Percentiles rank a stretch among this genome's conserved stretches.
These are phyloP conservation scores for Suillus bovinus DNA, from an alignment of 768 basidiomycete species.

Conservation along the genomic window DNA sequence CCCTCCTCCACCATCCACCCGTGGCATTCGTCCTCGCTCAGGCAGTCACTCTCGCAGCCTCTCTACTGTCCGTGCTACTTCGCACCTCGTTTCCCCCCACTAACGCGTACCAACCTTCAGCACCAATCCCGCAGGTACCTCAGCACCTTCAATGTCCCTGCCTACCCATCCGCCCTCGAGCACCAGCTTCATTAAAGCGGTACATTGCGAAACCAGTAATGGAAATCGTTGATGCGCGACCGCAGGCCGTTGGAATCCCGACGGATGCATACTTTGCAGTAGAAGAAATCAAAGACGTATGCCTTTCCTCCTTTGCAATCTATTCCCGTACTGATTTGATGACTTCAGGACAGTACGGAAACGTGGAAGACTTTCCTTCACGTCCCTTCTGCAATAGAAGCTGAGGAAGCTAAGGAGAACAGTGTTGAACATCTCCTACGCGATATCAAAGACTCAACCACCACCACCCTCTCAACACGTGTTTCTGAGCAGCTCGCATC, in stretches of 20 bases:
- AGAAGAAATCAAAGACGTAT: conserved; percentile 98
- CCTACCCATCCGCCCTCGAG: too few species aligned
- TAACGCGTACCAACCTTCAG: too few species aligned
- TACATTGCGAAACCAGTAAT: conserved; percentile 89
- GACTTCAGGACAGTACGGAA: conserved; percentile 74
- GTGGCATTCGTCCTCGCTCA: too few species aligned
- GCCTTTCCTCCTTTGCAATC: conserved; percentile 28
- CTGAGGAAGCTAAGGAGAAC: conserved; percentile 95
- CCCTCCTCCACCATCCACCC: background rate
- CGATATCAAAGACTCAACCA: conserved; percentile 95
- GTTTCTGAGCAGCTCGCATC: conserved; percentile 91
- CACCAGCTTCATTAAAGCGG: too few species aligned
- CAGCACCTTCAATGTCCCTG: too few species aligned
- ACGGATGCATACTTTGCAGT: conserved; percentile 98
- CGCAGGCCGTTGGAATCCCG: conserved; percentile 88
- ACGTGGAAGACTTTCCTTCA: conserved; percentile 85
- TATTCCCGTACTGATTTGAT: background rate
- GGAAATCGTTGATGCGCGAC: conserved; percentile 98
- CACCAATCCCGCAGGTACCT: too few species aligned
- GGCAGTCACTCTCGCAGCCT: too few species aligned
- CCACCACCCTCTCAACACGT: conserved; percentile 89
- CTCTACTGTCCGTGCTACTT: too few species aligned
- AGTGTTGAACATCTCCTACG: conserved; percentile 97
- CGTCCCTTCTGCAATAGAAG: conserved; percentile 92
- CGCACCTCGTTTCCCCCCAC: too few species aligned